phyloP scores from a whole-genome alignment of 345 rosid species.

The Eucalyptus rudis region DNA sequence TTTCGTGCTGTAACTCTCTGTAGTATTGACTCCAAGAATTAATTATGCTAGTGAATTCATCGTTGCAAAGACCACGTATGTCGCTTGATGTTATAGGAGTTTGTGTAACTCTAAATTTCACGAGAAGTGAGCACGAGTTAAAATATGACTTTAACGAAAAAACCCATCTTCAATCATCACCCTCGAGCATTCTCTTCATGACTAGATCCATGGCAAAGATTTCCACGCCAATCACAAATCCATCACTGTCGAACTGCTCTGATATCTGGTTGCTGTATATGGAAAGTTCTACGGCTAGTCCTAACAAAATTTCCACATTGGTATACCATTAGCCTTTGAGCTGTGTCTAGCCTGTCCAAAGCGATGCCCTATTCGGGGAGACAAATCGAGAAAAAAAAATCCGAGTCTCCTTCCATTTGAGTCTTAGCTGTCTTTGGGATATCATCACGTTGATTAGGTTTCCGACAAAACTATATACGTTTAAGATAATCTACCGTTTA shows the following conservation, averaged over 20 bases:
- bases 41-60: neutral
- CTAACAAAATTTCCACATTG: neutral
- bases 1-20: neutral
- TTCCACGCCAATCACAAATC: neutral
- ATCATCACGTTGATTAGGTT: neutral
- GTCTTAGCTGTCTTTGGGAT: neutral
- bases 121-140: neutral
- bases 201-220: neutral
- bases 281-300: neutral
- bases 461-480: neutral
- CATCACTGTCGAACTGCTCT: neutral
- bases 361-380: neutral
- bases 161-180: neutral
- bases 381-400: neutral
- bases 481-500: neutral
- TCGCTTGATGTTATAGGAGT: neutral
- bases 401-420: neutral
- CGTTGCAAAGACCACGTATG: neutral
- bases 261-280: neutral
- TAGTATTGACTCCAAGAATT: neutral
- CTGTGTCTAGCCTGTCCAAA: neutral
- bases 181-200: neutral
- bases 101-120: neutral
- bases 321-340: neutral
- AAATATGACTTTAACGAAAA: neutral